These are phyloP conservation scores for Isatis lusitanica DNA, from an alignment of 441 rosid species.

Conservation along the genomic window DNA sequence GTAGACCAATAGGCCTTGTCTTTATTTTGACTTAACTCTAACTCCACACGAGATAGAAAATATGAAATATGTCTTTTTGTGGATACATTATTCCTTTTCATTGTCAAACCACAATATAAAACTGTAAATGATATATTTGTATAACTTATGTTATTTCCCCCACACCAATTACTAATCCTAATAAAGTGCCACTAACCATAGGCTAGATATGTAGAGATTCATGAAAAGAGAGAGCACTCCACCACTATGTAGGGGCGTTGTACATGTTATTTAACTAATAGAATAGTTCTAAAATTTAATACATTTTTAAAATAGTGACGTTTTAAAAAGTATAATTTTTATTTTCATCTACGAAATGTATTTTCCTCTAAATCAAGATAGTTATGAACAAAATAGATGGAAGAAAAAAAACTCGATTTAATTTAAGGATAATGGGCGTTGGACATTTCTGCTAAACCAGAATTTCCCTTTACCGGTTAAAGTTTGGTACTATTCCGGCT, in stretches of 20 bases:
- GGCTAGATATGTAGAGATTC: background rate
- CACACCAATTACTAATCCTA: background rate
- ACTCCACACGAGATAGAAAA: slow-evolving; percentile 22
- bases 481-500: background rate
- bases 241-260: background rate
- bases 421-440: background rate
- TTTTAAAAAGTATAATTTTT: background rate
- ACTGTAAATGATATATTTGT: background rate
- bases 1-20: slow-evolving; percentile 30
- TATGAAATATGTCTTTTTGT: slow-evolving; percentile 33
- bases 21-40: slow-evolving; percentile 29
- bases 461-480: background rate
- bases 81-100: slow-evolving; percentile 26
- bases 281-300: background rate
- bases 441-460: background rate
- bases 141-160: no score
- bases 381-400: background rate
- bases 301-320: background rate
- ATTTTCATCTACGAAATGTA: background rate
- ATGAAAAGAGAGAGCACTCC: background rate
- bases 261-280: background rate
- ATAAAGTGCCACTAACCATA: background rate
- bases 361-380: background rate
- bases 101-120: slow-evolving; percentile 7
- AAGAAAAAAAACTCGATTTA: background rate